phyloP scores from a whole-genome alignment of 768 basidiomycete genomes.

The Dentipellis sp. region DNA sequence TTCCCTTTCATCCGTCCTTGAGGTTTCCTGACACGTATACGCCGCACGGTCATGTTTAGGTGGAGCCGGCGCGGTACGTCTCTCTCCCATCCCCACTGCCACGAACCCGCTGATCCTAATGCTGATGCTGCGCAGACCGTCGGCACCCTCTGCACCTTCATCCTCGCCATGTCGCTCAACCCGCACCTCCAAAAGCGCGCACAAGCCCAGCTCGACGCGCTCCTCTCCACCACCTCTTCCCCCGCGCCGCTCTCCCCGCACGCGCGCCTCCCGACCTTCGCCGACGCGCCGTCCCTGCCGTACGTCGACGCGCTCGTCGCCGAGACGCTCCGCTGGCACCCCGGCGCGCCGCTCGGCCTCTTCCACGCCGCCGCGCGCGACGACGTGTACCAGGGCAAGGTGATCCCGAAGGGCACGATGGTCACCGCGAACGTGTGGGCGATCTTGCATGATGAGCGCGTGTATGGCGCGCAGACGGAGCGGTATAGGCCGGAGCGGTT shows the following conservation, averaged over 20 bases:
- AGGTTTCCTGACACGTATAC: too few species aligned
- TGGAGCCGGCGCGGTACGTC: background rate
- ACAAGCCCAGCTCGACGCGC: background rate
- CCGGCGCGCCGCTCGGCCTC: background rate
- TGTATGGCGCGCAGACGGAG: background rate
- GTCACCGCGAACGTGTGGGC: background rate
- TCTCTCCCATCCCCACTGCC: background rate
- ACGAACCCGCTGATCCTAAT: background rate
- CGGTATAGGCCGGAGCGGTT: constrained; percentile 23
- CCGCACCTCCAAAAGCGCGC: background rate
- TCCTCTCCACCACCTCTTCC: background rate
- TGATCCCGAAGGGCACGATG: background rate
- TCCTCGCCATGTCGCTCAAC: background rate
- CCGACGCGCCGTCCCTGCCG: background rate
- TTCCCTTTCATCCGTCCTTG: too few species aligned
- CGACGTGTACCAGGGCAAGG: background rate
- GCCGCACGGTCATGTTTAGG: background rate
- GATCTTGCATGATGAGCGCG: background rate
- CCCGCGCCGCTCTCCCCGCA: background rate
- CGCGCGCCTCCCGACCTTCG: background rate
- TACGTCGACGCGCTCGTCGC: background rate
- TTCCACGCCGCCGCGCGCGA: background rate
- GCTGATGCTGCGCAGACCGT: background rate
- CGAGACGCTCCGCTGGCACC: background rate
- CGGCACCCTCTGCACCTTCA: background rate